Base-by-base conservation (phyloP, 2,329 filamentous ascomycete genomes). In the Cladosporium sp. region DNA sequence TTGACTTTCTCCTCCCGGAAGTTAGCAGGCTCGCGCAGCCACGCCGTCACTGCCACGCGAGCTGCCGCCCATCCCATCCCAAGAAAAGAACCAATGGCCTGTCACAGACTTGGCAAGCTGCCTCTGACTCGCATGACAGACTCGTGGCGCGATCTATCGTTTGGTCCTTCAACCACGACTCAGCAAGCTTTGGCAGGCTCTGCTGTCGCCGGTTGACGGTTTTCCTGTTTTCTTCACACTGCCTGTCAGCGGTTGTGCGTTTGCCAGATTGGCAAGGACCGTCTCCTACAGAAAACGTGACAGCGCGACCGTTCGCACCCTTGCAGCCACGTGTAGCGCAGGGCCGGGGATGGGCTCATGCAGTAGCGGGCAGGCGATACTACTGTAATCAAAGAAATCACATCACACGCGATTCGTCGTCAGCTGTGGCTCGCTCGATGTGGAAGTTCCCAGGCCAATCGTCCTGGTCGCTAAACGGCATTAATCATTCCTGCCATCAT, bases 261-360 rank as follows among this genome's bases (percentile, higher is more conserved):
- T 32, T 32, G 28, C 28, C 24, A 35, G 24, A 9, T 32, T 24
- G 28, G 28, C 9, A 28, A 42, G 28, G 45, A 32, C 28, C 15
- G 28, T 25, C 20, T 25, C 25, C 25, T 22, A 48, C 3, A 48
- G 28, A 35, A 48, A 19, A 48, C 10, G 45, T 48, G 45, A 19
- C 34, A n/a, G 12, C 28, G 17, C 20, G 34, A n/a, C 12, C 19
- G 19, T 25, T 32, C 37, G 22, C 24, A 55, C 22, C 52, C 52
- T 28, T 55, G 52, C 52, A 47, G 52, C 52, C 52, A 55, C 52
- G 52, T 55, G 52, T n/a, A 22, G 40, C 52, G 20, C 45, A 24
- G 48, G 10, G n/a, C 39, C 39, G 17, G 39, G 17, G 19, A 20
- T n/a, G 45, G 50, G 50, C 39, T 42, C 50, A 42, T 53, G 50